Conservation (phyloP, 1,284 basidiomycete genomes). For the Marasmius oreades region DNA sequence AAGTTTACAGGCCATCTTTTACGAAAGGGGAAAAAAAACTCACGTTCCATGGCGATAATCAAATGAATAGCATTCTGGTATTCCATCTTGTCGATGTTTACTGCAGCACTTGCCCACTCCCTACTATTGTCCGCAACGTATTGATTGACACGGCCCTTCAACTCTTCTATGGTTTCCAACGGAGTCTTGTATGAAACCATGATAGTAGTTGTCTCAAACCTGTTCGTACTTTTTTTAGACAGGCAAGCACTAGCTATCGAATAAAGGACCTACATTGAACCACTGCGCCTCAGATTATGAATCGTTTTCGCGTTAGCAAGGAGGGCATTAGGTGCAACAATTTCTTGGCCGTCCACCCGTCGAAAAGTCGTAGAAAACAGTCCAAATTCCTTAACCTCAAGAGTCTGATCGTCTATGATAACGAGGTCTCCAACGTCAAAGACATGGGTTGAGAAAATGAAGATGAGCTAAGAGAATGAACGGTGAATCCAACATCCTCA, state of each 20-base stretch:
- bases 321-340: constrained; percentile 80
- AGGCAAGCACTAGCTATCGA: not conserved
- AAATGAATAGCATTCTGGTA: constrained; percentile 69
- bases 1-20: not conserved
- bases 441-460: constrained; percentile 81
- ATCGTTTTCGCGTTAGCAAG: constrained; percentile 72
- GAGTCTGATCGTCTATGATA: constrained; percentile 70
- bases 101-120: constrained; percentile 62
- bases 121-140: constrained; percentile 68
- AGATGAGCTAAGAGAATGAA: constrained; percentile 51
- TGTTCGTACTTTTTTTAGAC: constrained; percentile 26
- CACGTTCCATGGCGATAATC: constrained; percentile 74
- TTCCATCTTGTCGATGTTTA: constrained; percentile 77
- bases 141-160: constrained; percentile 53
- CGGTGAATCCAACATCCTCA: not conserved
- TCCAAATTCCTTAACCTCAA: constrained; percentile 76
- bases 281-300: constrained; percentile 73
- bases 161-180: constrained; percentile 65
- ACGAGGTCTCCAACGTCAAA: constrained; percentile 79
- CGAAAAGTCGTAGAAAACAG: constrained; percentile 80
- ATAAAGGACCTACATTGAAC: constrained; percentile 54
- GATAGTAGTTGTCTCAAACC: constrained; percentile 76
- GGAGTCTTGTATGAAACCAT: constrained; percentile 65
- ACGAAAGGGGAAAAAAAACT: constrained; percentile 22
- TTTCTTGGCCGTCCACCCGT: constrained; percentile 75